A percentile compares a stretch with the other conserved stretches of the same genome.
phyloP scores from a whole-genome alignment of 192 early-diverging fungal species.

The Neocallimastix lanati region DNA sequence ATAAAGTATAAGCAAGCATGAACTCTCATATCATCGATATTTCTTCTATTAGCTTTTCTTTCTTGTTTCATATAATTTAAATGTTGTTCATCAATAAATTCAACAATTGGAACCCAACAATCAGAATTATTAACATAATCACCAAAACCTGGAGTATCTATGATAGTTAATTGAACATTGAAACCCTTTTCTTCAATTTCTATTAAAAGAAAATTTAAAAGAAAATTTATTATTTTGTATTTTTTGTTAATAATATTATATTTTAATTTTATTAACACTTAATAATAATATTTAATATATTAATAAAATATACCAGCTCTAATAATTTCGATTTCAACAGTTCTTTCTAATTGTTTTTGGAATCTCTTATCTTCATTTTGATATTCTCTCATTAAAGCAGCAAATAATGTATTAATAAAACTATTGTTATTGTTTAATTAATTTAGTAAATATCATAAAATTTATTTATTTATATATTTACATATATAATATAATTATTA shows the following conservation, averaged over 20 bases:
- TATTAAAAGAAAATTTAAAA: no score
- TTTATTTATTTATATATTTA: no score
- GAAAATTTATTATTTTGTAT: no score
- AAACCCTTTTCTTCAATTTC: constrained; percentile 97
- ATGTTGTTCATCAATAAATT: constrained; percentile 98
- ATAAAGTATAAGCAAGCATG: constrained; percentile 98
- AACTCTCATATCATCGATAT: constrained; percentile 83
- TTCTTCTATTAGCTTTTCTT: constrained; percentile 62
- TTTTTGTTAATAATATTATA: no score
- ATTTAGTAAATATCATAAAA: no score
- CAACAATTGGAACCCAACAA: constrained; percentile 93
- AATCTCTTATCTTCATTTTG: constrained; percentile 64
- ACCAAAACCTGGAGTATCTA: constrained; percentile 79
- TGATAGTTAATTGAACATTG: constrained; percentile 83
- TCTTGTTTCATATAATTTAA: constrained; percentile 85
- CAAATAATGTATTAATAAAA: constrained; percentile 97
- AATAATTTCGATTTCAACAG: constrained; percentile 95
- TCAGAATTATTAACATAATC: constrained; percentile 87
- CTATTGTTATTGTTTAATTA: no score
- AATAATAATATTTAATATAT: neutral
- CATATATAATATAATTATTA: no score
- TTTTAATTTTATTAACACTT: no score
- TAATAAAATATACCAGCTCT: constrained; percentile 54
- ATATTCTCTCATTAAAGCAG: constrained; percentile 82
- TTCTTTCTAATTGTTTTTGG: constrained; percentile 82